phyloP scores from a whole-genome alignment of 768 basidiomycete genomes.

The Lentinula sp. region DNA sequence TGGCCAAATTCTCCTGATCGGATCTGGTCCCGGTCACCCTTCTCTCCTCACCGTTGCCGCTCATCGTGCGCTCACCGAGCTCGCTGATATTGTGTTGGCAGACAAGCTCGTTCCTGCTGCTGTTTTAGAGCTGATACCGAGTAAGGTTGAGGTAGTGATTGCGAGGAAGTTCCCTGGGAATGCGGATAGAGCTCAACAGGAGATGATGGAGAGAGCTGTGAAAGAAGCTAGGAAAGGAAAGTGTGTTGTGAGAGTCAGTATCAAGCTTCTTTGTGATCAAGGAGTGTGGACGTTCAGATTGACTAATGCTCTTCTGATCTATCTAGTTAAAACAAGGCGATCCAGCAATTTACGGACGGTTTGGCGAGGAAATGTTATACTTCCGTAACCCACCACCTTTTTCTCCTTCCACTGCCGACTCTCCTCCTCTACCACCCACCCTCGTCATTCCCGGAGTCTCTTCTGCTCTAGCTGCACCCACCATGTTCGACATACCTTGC shows the following conservation, averaged over 20 bases:
- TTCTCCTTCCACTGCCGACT: background rate
- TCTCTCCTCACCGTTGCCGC: conserved; percentile 87
- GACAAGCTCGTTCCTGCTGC: conserved; percentile 94
- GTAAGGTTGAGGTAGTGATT: conserved; percentile 67
- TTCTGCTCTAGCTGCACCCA: conserved; percentile 86
- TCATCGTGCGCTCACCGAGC: conserved; percentile 67
- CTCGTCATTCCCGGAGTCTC: conserved; percentile 86
- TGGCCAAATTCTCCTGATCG: conserved; percentile 85
- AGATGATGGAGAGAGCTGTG: conserved; percentile 90
- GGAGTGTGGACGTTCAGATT: background rate
- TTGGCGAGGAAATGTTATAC: conserved; percentile 91
- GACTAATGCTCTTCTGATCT: background rate
- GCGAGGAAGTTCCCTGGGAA: conserved; percentile 98
- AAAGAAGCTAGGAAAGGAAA: conserved; percentile 75
- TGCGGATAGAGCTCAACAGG: conserved; percentile 88
- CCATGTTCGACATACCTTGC: conserved; percentile 86
- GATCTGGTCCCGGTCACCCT: conserved; percentile 94
- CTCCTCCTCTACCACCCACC: conserved; percentile 61
- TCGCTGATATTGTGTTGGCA: conserved; percentile 84
- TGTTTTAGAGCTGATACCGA: conserved; percentile 81
- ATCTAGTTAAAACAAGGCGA: conserved; percentile 93
- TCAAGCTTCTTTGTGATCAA: background rate
- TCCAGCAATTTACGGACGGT: conserved; percentile 90
- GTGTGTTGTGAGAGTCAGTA: conserved; percentile 78
- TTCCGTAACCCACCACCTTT: conserved; percentile 57